Base-by-base conservation (phyloP, 1,139 yeast species). In the Nakaseomyces uthaithaninus region DNA sequence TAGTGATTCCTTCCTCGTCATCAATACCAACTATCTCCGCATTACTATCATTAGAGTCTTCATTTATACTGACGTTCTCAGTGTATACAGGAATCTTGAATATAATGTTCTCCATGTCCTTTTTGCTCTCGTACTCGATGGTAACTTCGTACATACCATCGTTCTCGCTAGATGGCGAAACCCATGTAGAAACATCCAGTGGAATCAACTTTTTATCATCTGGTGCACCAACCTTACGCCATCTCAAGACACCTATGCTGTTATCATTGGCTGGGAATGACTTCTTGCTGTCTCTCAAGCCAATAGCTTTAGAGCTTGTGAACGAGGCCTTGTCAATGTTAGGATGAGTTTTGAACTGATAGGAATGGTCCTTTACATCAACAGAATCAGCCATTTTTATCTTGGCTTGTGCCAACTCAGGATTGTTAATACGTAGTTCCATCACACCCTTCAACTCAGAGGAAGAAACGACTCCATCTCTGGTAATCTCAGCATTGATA, bases 341-440 rank as follows among this genome's bases (percentile, higher is more conserved):
- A 47, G 98, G 98, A 66, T 91, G 96, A 22, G 97, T 86, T 63
- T 89, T 89, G 69, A 77, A 91, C 59, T 80, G 91, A 42, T 77
- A 71, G 4, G 56, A 37, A 40, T 55, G 56, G 35, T 59, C 60
- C 26, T 54, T 55, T 15, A 54, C 55, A 34, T 54, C 48, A n/a
- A 57, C 48, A 1, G 45, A 36, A 24, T 74, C 75, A 26, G 68
- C 57, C 47, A 89, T 69, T 46, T 76, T 60, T 43, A 89, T 71
- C 58, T 75, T 76, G 44, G 86, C 74, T 49, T 73, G 73, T 16
- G 94, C 77, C 48, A 80, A 69, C 25, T 71, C 73, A 11, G 81
- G 68, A 53, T 86, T 75, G 59, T 83, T 87, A 51, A 91, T 79
- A 62, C 95, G 80, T 59, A 91, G 70, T 64, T 86, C 94, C 53